Evolutionary conservation across 352 stramenopile species (phyloP).

Genomic region (Phytophthora europaea): DNA sequence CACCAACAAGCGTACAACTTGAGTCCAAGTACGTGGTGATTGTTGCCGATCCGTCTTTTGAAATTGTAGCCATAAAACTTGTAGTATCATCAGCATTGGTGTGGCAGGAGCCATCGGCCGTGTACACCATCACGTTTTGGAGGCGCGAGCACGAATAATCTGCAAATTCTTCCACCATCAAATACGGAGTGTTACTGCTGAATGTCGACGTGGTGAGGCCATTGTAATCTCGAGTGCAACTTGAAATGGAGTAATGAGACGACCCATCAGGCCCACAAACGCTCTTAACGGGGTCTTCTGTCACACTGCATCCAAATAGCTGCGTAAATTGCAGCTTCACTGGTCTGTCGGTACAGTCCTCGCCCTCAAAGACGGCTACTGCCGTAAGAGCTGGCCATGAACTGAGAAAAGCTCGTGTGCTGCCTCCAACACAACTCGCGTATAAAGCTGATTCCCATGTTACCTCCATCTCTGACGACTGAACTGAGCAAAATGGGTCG

Average conservation of each 20-base stretch:
- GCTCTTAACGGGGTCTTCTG: background rate
- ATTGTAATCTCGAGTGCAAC: constrained; percentile 2
- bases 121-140: background rate
- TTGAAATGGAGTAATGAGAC: constrained; percentile 3
- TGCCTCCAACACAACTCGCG: background rate
- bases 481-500: constrained; percentile 3
- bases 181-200: background rate
- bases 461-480: background rate
- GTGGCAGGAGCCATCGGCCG: constrained; percentile 6
- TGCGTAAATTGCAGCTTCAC: background rate
- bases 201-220: background rate
- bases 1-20: background rate
- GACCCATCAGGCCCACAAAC: background rate
- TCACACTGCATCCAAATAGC: constrained; percentile 4
- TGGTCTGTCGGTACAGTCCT: constrained; percentile 1
- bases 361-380: constrained; percentile 1
- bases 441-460: background rate
- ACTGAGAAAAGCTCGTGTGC: background rate
- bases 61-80: constrained; percentile 13
- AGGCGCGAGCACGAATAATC: background rate
- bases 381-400: background rate
- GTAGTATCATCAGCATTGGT: constrained; percentile 9
- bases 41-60: constrained; percentile 4
- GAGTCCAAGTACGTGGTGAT: constrained; percentile 16
- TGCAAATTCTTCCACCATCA: constrained; percentile 14